Evolutionary conservation across 108 stramenopile genomes (phyloP), one percentile per base, ranked within the genome.

Genomic region (Schizochytrium sp.): DNA sequence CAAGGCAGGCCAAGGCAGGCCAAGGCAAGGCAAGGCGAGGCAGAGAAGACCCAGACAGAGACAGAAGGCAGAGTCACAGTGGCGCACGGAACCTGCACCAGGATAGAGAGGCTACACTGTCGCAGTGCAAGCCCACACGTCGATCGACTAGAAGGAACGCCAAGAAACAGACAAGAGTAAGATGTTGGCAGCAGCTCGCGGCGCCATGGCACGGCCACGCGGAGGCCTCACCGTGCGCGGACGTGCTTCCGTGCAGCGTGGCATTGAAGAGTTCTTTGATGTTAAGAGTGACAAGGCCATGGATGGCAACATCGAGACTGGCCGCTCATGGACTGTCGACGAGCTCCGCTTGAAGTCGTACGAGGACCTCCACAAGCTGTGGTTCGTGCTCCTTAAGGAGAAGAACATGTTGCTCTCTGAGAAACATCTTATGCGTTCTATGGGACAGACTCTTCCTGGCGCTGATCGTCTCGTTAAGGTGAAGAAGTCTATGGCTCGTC

Each of bases 381-480:
- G 93, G 93, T 94, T 88, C 28, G 93, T 94, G 38, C 89, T 93
- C 59, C 92, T 93, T 89, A 93, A 93, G 90, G 93, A 94, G 87
- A 89, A 88, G 46, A 93, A 94, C 90, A 72, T 93, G 91, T 89
- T 94, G 42, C 7, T 91, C 47, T 87, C 93, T 13, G 91, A 92
- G 69, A 89, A 57, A 42, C 72, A 89, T 12, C 4, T 49, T 3
- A 1, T 10, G 8, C 47, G 53, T 38, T 83, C 76, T 53, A 42
- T 83, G 76, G 50, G 76, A n/a, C 47, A 49, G 13, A 47, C 76
- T n/a, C 8, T 76, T 59, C 73, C 50, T 38, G 47, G 15, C 42
- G 56, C 88, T 0, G 89, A 89, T 15, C 73, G 89, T 40, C 8
- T 87, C 15, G 2, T 15, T 3, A 87, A 87, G 89, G 89, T 89